Conservation (phyloP, 345 rosid species). For the Heritiera littoralis region DNA sequence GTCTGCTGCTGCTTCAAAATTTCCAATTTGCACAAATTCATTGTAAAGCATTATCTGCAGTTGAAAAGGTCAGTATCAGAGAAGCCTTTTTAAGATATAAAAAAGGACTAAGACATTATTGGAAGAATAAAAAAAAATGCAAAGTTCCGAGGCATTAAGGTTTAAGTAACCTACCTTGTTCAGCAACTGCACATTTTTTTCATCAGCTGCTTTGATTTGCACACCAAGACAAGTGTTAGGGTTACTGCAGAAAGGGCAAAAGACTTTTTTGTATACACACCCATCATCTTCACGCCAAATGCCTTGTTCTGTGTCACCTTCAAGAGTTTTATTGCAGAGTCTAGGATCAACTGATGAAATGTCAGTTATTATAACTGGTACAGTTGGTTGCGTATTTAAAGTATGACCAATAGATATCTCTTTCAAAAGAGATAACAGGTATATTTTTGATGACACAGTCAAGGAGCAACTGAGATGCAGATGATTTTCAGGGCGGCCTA, state of each 20-base stretch:
- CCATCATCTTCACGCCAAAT: constrained; percentile 89
- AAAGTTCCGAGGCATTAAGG: neutral
- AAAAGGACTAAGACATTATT: neutral
- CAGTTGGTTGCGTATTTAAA: constrained; percentile 38
- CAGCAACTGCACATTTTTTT: constrained; percentile 67
- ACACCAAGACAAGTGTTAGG: constrained; percentile 71
- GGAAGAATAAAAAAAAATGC: neutral
- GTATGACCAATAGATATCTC: constrained; percentile 31
- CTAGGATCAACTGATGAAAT: constrained; percentile 56
- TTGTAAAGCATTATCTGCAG: constrained; percentile 62
- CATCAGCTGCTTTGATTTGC: constrained; percentile 78
- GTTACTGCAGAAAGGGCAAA: constrained; percentile 74
- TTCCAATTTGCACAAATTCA: constrained; percentile 48
- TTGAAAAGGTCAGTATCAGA: neutral
- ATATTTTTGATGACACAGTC: constrained; percentile 60
- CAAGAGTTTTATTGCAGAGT: constrained; percentile 37
- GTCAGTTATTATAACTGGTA: constrained; percentile 62
- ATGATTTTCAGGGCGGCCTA: constrained; percentile 67
- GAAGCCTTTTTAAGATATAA: neutral
- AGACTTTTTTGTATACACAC: constrained; percentile 73
- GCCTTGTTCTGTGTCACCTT: constrained; percentile 45
- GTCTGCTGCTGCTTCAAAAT: constrained; percentile 36
- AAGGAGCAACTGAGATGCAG: constrained; percentile 48
- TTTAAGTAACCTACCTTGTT: constrained; percentile 52
- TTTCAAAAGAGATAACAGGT: constrained; percentile 55